Conservation (phyloP, 257 asterid genomes). For the Fraxinus anomala region DNA sequence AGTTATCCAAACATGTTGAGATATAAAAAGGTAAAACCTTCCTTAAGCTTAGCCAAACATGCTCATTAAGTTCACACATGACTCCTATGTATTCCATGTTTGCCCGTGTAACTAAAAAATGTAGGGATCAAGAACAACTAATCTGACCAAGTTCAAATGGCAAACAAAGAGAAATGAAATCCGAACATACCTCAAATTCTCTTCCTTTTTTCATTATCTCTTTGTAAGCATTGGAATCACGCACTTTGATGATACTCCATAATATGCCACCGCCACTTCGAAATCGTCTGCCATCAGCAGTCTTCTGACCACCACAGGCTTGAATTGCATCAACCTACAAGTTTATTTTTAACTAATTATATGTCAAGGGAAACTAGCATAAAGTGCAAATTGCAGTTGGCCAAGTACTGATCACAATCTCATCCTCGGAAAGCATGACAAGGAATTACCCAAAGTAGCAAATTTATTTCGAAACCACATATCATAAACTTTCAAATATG, state of each 20-base stretch:
- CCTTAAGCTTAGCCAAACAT: background rate
- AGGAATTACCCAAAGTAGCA: background rate
- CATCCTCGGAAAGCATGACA: background rate
- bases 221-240: constrained; percentile 86
- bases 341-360: constrained; percentile 19
- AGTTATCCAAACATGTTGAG: background rate
- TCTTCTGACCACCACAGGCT: constrained; percentile 93
- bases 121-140: background rate
- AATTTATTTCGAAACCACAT: background rate
- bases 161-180: background rate
- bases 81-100: background rate
- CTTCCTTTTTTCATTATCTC: constrained; percentile 86
- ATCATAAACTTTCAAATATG: background rate
- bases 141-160: constrained; percentile 12
- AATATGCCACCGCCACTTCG: constrained; percentile 87
- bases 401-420: background rate
- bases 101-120: background rate
- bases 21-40: no score
- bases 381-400: background rate
- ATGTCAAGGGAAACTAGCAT: constrained; percentile 1
- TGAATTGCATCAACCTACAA: constrained; percentile 92
- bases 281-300: constrained; percentile 67
- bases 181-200: constrained; percentile 78
- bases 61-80: background rate
- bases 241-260: constrained; percentile 83